Evolutionary conservation across 73 alveolate genomes (phyloP), one percentile per base, ranked within the genome.

Genomic region (Tetrahymena thermophila): DNA sequence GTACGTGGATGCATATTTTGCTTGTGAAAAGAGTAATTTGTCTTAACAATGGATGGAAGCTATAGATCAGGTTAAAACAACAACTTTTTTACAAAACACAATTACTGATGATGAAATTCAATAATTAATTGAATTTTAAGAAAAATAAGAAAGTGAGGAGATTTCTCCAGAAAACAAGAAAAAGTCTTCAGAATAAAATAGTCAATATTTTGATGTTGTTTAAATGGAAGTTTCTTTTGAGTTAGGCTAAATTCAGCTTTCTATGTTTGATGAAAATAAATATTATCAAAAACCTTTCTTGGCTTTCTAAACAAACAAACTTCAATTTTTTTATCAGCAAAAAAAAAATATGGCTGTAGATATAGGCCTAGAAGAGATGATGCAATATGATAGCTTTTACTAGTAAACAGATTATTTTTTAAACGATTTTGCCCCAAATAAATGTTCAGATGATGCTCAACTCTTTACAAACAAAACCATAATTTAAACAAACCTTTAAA

Each of bases 41-140:
- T 55, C 85, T 5, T 56, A 95, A 34, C 40, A 95, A 28, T 95
- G 97, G 97, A 89, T 85, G 85, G 97, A 95, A 16, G 95, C 95
- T 5, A 85, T 95, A 0, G 97, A 95, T 43, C 15, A 95, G 35
- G 40, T 85, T 31, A 95, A 94, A 50, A 95, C 97, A 7, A 34
- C 42, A 25, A 34, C 42, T 25, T 0, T 25, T n/a, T n/a, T 13
- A 28, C 23, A 23, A 34, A 71, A 8, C 31, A 71, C 37, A 8
- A 71, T 71, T 23, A 71, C 89, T 28, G 89, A 71, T 71, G 89
- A 71, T 71, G 89, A 71, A 28, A 28, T 71, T 28, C 37, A 71
- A 71, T n/a, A 14, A n/a, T 17, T 71, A 71, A 71, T 71, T 71
- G 89, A 71, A 71, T 25, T 5, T n/a, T 31, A 14, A 10, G 89